Conservation (phyloP, 371 early-diverging fungal species). For the Furculomyces boomerangus region DNA sequence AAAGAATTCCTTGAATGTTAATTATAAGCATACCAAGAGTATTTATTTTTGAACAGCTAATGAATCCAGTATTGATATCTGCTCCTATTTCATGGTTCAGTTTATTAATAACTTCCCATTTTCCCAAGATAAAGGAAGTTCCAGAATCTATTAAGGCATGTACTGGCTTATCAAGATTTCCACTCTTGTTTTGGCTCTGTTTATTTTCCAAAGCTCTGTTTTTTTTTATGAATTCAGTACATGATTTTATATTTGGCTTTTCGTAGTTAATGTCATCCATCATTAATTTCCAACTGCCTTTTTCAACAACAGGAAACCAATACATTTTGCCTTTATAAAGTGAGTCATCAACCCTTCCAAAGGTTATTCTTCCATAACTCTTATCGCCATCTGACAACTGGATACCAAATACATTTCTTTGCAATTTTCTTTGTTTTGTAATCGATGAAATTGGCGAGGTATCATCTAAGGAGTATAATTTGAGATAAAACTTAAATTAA, state of each 20-base stretch:
- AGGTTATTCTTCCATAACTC: constrained; percentile 37
- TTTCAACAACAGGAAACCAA: constrained; percentile 27
- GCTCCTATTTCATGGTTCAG: constrained; percentile 22
- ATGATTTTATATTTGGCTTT: constrained; percentile 7
- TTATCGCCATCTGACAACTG: constrained; percentile 25
- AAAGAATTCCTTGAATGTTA: constrained; percentile 4
- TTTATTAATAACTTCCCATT: constrained; percentile 12
- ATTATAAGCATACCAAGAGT: constrained; percentile 16
- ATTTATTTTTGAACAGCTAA: constrained; percentile 13
- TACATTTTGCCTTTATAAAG: constrained; percentile 31
- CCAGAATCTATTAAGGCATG: constrained; percentile 23
- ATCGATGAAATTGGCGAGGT: not conserved
- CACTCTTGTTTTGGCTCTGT: constrained; percentile 2
- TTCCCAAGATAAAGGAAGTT: constrained; percentile 22
- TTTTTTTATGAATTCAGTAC: constrained; percentile 5
- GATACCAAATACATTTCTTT: constrained; percentile 17
- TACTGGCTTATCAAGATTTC: too few relatives aligned
- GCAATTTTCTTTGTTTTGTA: not conserved
- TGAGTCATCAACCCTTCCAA: constrained; percentile 41
- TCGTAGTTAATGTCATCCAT: constrained; percentile 23
- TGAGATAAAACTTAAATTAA: not conserved
- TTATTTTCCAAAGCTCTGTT: not conserved
- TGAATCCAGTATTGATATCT: constrained; percentile 17
- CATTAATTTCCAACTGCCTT: constrained; percentile 27
- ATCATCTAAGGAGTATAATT: not conserved